A percentile compares a stretch with the other conserved stretches of the same genome.
Conservation (phyloP, 257 asterid species). For the Henckelia pumila region DNA sequence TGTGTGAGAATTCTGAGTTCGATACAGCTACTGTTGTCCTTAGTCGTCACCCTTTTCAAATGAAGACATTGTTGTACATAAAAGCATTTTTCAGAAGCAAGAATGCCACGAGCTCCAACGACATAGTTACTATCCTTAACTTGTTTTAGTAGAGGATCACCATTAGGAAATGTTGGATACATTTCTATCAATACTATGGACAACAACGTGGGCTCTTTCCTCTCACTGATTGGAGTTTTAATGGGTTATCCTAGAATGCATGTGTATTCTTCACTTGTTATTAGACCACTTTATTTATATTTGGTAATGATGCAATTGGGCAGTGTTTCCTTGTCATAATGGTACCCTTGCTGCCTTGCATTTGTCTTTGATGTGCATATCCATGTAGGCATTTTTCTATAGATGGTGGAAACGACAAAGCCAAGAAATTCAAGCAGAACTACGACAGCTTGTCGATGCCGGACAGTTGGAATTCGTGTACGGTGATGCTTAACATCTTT, state of each 20-base stretch:
- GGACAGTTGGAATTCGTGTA: conserved; percentile 93
- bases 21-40: conserved; percentile 10
- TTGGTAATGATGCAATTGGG: conserved; percentile 5
- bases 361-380: conserved; percentile 20
- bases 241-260: not conserved
- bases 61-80: not conserved
- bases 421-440: conserved; percentile 47
- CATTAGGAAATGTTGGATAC: not conserved
- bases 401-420: conserved; percentile 88
- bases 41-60: conserved; percentile 2
- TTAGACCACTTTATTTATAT: not conserved
- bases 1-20: not conserved
- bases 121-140: not conserved
- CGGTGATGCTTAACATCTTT: conserved; percentile 23
- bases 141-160: not conserved
- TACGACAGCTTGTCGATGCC: conserved; percentile 54
- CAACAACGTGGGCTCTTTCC: not conserved
- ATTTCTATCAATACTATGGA: not conserved
- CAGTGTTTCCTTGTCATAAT: not conserved
- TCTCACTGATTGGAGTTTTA: not conserved
- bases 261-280: not conserved
- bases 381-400: conserved; percentile 66
- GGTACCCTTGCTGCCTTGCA: conserved; percentile 15
- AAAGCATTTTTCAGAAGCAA: not conserved
- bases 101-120: not conserved